A percentile compares a stretch with the other conserved stretches of the same genome.
These are phyloP conservation scores for Globisporangium megalacanthum DNA, from an alignment of 352 stramenopile genomes.

Conservation along the genomic window DNA sequence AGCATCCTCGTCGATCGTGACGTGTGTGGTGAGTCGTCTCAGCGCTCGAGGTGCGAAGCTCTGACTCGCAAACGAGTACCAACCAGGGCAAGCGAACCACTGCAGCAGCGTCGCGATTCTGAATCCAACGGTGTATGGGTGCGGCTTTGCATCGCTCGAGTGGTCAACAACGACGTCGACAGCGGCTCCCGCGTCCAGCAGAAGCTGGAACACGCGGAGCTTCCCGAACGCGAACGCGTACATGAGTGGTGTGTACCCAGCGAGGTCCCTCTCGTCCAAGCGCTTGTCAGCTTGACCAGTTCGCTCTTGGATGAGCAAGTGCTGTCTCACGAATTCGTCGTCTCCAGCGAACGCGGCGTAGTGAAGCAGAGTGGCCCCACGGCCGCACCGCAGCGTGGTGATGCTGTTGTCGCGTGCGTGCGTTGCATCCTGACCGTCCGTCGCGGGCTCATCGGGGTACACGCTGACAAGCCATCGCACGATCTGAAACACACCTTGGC, in stretches of 20 bases:
- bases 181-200: slow-evolving; percentile 32
- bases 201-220: slow-evolving; percentile 21
- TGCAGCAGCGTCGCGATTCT: slow-evolving; percentile 36
- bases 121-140: slow-evolving; percentile 46
- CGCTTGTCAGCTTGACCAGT: background rate
- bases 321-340: slow-evolving; percentile 18
- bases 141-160: slow-evolving; percentile 30
- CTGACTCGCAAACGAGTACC: slow-evolving; percentile 35
- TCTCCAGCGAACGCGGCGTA: slow-evolving; percentile 44
- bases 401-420: background rate
- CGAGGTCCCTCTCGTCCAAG: slow-evolving; percentile 29
- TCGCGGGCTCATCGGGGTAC: slow-evolving; percentile 14
- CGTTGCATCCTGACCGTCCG: background rate
- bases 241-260: slow-evolving; percentile 44
- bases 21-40: slow-evolving; percentile 14
- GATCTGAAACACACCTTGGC: slow-evolving; percentile 29
- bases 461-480: slow-evolving; percentile 47
- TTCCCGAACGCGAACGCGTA: slow-evolving; percentile 53
- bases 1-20: slow-evolving; percentile 28
- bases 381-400: slow-evolving; percentile 15
- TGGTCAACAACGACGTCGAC: slow-evolving; percentile 31
- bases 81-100: slow-evolving; percentile 58
- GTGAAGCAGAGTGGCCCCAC: slow-evolving; percentile 36
- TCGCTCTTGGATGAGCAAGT: background rate
- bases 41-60: slow-evolving; percentile 22